Evolutionary conservation across 768 basidiomycete species (phyloP).

Genomic region (Phallus indusiatus): DNA sequence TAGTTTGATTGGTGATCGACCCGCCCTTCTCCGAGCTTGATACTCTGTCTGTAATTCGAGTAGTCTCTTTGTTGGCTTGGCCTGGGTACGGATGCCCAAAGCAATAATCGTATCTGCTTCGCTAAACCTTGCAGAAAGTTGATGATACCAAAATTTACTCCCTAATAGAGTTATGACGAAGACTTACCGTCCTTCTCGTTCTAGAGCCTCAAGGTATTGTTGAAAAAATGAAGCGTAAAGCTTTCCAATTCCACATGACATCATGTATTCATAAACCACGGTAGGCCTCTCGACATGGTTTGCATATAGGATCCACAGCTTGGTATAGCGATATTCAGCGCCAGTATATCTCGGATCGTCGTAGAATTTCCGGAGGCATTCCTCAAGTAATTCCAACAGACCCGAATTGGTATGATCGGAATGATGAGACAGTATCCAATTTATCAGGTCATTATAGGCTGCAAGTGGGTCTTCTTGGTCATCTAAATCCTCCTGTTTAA

Average conservation of each 20-base stretch:
- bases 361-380: conserved; percentile 73
- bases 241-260: conserved; percentile 84
- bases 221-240: conserved; percentile 78
- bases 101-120: conserved; percentile 79
- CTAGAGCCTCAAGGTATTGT: conserved; percentile 78
- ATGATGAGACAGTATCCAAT: conserved; percentile 83
- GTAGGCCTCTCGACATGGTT: conserved; percentile 63
- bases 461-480: conserved; percentile 79
- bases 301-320: conserved; percentile 86
- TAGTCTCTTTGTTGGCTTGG: conserved; percentile 74
- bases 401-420: conserved; percentile 68
- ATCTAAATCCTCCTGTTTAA: conserved; percentile 30
- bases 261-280: conserved; percentile 77
- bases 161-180: conserved; percentile 3
- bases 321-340: conserved; percentile 82
- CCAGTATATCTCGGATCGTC: conserved; percentile 71
- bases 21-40: conserved; percentile 33
- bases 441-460: conserved; percentile 76
- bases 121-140: conserved; percentile 35
- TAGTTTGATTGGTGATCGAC: conserved; percentile 8
- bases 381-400: conserved; percentile 72
- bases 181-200: conserved; percentile 67
- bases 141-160: conserved; percentile 1
- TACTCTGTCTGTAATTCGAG: conserved; percentile 78
- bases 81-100: conserved; percentile 72